Evolutionary conservation across 108 stramenopile genomes (phyloP).

Genomic region (Cyclotella distinguenda): DNA sequence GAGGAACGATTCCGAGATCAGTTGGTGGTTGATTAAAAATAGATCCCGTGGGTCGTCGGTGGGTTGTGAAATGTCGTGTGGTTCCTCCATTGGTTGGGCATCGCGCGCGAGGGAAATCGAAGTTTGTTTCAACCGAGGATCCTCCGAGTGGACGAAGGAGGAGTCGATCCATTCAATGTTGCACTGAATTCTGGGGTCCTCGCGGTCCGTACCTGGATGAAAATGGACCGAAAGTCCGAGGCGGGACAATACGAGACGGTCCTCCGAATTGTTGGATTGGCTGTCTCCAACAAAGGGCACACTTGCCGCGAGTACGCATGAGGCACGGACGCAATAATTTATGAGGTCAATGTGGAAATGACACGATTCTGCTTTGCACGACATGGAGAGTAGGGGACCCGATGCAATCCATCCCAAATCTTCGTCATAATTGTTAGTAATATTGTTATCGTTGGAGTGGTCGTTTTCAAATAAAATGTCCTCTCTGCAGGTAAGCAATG

Average conservation of each 20-base stretch:
- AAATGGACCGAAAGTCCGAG: conserved; percentile 34
- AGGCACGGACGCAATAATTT: conserved; percentile 28
- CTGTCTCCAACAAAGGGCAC: conserved; percentile 9
- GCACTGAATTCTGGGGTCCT: conserved; percentile 42
- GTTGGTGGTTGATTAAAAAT: conserved; percentile 41
- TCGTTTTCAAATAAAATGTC: conserved; percentile 3
- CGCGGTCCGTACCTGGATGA: conserved; percentile 28
- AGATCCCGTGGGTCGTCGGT: conserved; percentile 42
- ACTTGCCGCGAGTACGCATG: conserved; percentile 32
- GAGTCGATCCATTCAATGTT: conserved; percentile 30
- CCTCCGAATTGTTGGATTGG: conserved; percentile 5
- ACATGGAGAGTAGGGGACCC: conserved; percentile 37
- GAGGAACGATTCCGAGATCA: conserved; percentile 42
- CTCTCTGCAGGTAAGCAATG: conserved; percentile 54
- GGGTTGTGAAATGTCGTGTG: conserved; percentile 2
- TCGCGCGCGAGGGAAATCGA: conserved; percentile 38
- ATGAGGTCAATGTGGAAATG: conserved; percentile 30
- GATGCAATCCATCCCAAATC: conserved; percentile 32
- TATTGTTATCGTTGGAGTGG: conserved; percentile 7
- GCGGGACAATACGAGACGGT: conserved; percentile 33
- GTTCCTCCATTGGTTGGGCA: conserved; percentile 34
- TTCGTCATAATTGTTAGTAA: background rate
- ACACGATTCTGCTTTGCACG: conserved; percentile 35
- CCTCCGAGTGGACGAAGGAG: background rate
- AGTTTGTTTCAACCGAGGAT: conserved; percentile 18